phyloP scores from a whole-genome alignment of 345 rosid genomes.

The Populus ilicifolia region DNA sequence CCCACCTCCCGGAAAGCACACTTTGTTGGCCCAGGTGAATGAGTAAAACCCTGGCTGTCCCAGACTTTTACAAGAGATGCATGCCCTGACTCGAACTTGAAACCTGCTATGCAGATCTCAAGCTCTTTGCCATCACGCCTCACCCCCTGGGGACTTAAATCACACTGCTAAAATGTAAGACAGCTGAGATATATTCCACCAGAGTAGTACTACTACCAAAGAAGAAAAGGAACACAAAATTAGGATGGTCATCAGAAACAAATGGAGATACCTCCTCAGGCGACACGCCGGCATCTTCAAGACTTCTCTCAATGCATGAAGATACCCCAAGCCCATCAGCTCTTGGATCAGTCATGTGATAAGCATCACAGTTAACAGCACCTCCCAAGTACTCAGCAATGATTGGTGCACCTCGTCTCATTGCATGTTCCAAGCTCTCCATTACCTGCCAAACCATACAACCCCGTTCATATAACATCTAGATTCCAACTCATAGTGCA shows the following conservation, averaged over 20 bases:
- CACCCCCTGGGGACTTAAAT: no score
- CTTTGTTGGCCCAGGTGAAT: no score
- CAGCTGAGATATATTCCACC: neutral
- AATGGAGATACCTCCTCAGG: conserved; percentile 69
- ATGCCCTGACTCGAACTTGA: no score
- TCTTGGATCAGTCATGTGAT: conserved; percentile 99
- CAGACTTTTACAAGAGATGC: no score
- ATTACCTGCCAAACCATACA: conserved; percentile 49
- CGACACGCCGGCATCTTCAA: conserved; percentile 97
- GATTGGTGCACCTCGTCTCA: conserved; percentile 93
- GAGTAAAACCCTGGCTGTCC: no score
- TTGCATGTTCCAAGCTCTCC: conserved; percentile 99
- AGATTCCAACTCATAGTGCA: neutral
- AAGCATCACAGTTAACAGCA: conserved; percentile 96
- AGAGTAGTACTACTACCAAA: neutral
- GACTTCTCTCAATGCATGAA: conserved; percentile 87
- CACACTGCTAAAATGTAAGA: neutral
- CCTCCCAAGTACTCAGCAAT: conserved; percentile 97
- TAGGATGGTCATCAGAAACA: neutral
- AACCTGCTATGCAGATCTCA: no score
- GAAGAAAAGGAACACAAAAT: conserved; percentile 4
- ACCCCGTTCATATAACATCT: conserved; percentile 5
- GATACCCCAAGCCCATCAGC: conserved; percentile 99
- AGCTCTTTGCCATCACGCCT: no score
- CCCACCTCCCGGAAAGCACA: no score